A percentile compares a stretch with the other conserved stretches of the same genome.
Evolutionary conservation across 371 early-diverging fungal species (phyloP).

Genomic region (Saksenaea oblongispora): DNA sequence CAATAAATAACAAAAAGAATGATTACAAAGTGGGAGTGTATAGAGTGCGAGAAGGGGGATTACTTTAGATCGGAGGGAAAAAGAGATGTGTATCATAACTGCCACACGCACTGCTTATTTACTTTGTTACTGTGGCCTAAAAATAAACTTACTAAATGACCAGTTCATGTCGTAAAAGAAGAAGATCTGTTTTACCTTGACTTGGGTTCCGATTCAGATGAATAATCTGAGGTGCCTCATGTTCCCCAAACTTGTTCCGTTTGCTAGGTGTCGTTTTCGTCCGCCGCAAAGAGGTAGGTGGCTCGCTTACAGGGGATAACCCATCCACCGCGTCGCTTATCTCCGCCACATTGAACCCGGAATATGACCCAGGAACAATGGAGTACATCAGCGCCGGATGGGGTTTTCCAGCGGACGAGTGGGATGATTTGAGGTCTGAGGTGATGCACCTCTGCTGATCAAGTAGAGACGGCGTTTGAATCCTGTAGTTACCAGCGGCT

Average conservation of each 20-base stretch:
- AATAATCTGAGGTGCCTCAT: conserved; percentile 24
- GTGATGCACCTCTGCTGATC: not conserved
- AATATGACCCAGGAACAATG: conserved; percentile 21
- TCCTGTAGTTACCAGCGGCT: not conserved
- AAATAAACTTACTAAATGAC: not conserved
- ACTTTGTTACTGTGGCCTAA: conserved; percentile 6
- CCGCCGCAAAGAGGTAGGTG: conserved; percentile 15
- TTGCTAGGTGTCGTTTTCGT: conserved; percentile 27
- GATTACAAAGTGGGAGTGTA: not conserved
- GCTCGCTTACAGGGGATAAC: not conserved
- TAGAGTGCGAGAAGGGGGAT: not conserved
- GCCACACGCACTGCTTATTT: not conserved
- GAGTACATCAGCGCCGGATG: conserved; percentile 19
- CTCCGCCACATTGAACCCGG: conserved; percentile 7
- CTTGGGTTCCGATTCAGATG: conserved; percentile 34
- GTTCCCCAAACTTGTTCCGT: conserved; percentile 16
- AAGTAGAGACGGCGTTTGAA: not conserved
- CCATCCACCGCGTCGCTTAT: not conserved
- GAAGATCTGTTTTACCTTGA: conserved; percentile 17
- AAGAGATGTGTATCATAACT: not conserved
- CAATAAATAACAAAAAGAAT: not conserved
- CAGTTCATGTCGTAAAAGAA: not conserved
- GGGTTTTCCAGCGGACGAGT: not conserved
- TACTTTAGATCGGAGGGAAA: not conserved
- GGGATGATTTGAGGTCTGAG: conserved; percentile 1